Conservation (phyloP, 768 basidiomycete genomes). For the Auriscalpium orientale region DNA sequence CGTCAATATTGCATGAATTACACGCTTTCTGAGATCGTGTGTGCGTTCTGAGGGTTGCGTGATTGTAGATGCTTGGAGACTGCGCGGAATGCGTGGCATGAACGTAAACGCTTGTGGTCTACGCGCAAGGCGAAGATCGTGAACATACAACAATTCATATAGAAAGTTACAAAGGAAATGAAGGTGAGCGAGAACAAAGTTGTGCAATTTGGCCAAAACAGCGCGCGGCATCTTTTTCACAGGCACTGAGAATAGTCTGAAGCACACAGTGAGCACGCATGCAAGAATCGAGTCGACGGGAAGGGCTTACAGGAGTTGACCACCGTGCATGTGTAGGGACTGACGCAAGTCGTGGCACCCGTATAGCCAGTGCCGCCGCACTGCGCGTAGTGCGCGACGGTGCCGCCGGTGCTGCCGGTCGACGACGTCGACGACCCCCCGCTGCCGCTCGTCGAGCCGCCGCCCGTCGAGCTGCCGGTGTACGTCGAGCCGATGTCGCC, state of each 20-base stretch:
- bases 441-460: background rate
- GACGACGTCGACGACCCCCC: too few relatives aligned
- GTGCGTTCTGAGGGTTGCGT: too few relatives aligned
- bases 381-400: constrained; percentile 14
- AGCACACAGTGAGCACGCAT: background rate
- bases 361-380: constrained; percentile 18
- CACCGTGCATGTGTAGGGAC: constrained; percentile 7
- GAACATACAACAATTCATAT: too few relatives aligned
- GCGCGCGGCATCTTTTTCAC: background rate
- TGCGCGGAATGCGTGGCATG: too few relatives aligned
- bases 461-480: constrained; percentile 11
- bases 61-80: too few relatives aligned
- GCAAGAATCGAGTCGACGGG: background rate
- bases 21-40: too few relatives aligned
- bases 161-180: too few relatives aligned
- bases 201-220: too few relatives aligned
- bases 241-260: constrained; percentile 7
- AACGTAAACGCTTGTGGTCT: too few relatives aligned
- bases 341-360: constrained; percentile 10
- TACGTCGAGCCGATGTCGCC: constrained; percentile 43
- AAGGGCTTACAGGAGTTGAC: background rate
- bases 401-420: background rate
- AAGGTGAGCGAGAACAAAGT: too few relatives aligned
- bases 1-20: too few relatives aligned
- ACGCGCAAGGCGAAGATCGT: too few relatives aligned